Percentiles rank a stretch among this genome's conserved stretches.
Conservation (phyloP, 305 asterid genomes). For the Fraxinus baroniana region DNA sequence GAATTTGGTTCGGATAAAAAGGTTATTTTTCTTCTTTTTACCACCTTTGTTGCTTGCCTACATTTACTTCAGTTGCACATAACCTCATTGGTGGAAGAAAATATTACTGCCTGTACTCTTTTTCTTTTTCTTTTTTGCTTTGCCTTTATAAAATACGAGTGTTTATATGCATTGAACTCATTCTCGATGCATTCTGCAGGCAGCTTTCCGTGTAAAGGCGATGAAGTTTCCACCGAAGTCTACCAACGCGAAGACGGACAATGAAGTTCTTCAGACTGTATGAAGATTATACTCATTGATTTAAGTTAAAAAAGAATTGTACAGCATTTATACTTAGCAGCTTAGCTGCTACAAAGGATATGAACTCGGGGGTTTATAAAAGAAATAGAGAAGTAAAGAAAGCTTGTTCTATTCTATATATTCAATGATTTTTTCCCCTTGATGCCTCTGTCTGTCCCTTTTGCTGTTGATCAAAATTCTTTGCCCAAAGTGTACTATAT, state of each 20-base stretch:
- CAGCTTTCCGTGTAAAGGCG: slow-evolving; percentile 67
- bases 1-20: slow-evolving; percentile 81
- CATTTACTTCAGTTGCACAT: not conserved
- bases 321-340: slow-evolving; percentile 44
- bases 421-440: not conserved
- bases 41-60: not conserved
- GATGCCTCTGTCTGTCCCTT: not conserved
- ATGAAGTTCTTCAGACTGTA: slow-evolving; percentile 46
- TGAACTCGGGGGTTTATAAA: not conserved
- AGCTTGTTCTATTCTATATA: not conserved
- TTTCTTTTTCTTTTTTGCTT: not conserved
- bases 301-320: slow-evolving; percentile 20
- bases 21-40: slow-evolving; percentile 28
- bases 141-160: not conserved
- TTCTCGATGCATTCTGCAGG: slow-evolving; percentile 40
- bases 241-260: slow-evolving; percentile 27
- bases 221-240: slow-evolving; percentile 50
- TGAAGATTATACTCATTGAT: slow-evolving; percentile 19
- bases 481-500: not conserved
- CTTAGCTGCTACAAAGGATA: slow-evolving; percentile 31
- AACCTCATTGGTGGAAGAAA: not conserved
- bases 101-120: not conserved
- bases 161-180: not conserved
- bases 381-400: not conserved
- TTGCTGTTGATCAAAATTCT: not conserved